Conservation (phyloP, 2,329 filamentous ascomycete genomes). For the Parastagonospora nodorum region DNA sequence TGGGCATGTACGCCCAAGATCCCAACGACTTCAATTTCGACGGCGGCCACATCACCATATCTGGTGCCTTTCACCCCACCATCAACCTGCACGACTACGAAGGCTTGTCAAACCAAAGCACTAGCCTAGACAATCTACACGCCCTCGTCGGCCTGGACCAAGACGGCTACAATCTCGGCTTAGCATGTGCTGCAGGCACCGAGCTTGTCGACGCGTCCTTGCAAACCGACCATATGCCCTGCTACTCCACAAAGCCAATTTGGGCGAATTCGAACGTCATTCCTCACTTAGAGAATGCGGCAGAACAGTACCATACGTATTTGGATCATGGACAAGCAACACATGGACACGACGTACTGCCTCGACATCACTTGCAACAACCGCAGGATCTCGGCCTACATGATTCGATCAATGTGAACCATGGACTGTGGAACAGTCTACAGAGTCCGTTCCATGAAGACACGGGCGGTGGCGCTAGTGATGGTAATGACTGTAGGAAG, state of each 20-base stretch:
- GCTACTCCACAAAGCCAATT: conserved; percentile 29
- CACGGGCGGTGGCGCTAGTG: conserved; percentile 20
- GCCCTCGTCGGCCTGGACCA: conserved; percentile 26
- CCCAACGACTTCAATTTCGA: conserved; percentile 48
- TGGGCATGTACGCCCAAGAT: conserved; percentile 23
- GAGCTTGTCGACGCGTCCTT: conserved; percentile 17
- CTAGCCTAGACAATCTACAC: conserved; percentile 8
- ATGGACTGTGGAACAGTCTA: conserved; percentile 30
- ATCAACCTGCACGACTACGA: conserved; percentile 33
- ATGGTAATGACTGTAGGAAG: conserved; percentile 4
- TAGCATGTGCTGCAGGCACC: conserved; percentile 16
- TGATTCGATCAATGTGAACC: conserved; percentile 9
- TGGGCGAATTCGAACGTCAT: conserved; percentile 29
- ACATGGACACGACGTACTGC: conserved; percentile 4
- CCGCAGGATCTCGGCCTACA: conserved; percentile 11
- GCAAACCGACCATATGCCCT: conserved; percentile 9
- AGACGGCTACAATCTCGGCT: conserved; percentile 17
- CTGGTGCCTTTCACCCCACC: conserved; percentile 41
- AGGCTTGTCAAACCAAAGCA: conserved; percentile 7
- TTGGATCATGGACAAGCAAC: neutral
- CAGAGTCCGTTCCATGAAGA: conserved; percentile 34
- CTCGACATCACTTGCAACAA: neutral
- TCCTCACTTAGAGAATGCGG: conserved; percentile 23
- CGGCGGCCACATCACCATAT: conserved; percentile 47
- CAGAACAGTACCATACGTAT: conserved; percentile 22